These are phyloP conservation scores for Fusarium udum DNA, from an alignment of 2,329 filamentous ascomycete species.

Conservation along the genomic window DNA sequence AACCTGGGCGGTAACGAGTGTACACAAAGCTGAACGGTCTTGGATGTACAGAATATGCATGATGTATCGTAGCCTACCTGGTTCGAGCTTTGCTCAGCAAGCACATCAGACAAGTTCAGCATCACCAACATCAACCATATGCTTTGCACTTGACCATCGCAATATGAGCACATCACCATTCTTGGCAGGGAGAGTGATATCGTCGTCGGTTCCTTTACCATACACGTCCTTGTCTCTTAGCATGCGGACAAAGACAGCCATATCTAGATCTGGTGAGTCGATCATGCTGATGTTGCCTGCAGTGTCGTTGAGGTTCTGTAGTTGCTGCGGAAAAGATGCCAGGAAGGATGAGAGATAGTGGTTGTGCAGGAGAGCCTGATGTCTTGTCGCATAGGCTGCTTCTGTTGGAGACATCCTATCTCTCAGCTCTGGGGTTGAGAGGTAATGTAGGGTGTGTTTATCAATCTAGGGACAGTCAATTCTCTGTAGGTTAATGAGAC, in stretches of 20 bases:
- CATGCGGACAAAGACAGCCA: conserved; percentile 84
- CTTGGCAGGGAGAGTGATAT: conserved; percentile 66
- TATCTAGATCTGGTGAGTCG: conserved; percentile 82
- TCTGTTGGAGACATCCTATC: conserved; percentile 79
- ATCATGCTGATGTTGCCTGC: conserved; percentile 93
- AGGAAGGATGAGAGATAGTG: conserved; percentile 91
- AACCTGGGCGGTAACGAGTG: not conserved
- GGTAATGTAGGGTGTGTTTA: conserved; percentile 77
- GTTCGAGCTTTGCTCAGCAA: not conserved
- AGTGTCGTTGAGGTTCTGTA: conserved; percentile 90
- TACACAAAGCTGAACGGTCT: not conserved
- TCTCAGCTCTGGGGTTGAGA: conserved; percentile 64
- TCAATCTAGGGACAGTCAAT: conserved; percentile 69
- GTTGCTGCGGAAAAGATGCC: conserved; percentile 76
- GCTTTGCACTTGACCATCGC: conserved; percentile 78
- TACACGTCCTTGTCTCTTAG: conserved; percentile 68
- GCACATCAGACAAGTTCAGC: conserved; percentile 66
- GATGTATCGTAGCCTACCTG: not conserved
- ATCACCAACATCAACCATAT: conserved; percentile 62
- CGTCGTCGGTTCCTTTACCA: conserved; percentile 70
- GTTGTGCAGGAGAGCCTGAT: conserved; percentile 83
- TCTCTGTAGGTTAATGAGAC: not conserved
- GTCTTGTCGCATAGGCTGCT: conserved; percentile 81
- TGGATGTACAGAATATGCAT: not conserved
- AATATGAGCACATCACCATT: conserved; percentile 75